Percentiles rank a stretch among this genome's conserved stretches.
Evolutionary conservation across 2,329 filamentous ascomycete genomes (phyloP).

Genomic region (Fusarium lyarnte): DNA sequence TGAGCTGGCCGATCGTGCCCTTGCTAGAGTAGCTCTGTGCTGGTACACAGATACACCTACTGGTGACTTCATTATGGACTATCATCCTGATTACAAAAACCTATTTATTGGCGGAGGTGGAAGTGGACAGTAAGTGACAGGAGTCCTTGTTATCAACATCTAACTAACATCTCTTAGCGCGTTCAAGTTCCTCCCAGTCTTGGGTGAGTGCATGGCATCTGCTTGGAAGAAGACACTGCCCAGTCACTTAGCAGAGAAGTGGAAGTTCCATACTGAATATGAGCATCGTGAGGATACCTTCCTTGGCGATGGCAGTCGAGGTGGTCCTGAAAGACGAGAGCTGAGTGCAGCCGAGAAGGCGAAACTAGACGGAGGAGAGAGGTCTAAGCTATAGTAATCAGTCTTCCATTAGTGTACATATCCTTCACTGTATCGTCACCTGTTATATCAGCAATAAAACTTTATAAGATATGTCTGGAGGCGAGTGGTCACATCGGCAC

Average conservation of each 20-base stretch:
- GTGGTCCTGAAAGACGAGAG: slow-evolving; percentile 23
- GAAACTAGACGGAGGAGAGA: not conserved
- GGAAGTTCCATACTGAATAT: slow-evolving; percentile 27
- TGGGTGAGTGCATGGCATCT: slow-evolving; percentile 16
- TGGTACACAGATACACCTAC: slow-evolving; percentile 38
- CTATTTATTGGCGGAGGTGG: slow-evolving; percentile 29
- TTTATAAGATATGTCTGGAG: not conserved
- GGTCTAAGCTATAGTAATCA: not conserved
- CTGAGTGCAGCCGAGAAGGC: slow-evolving; percentile 1
- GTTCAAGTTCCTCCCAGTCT: slow-evolving; percentile 33
- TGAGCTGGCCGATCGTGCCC: slow-evolving; percentile 21
- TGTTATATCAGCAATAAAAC: not conserved
- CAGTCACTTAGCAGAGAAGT: slow-evolving; percentile 16
- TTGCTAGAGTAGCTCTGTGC: slow-evolving; percentile 20
- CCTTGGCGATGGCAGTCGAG: slow-evolving; percentile 31
- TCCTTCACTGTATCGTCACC: rapidly evolving
- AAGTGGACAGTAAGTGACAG: slow-evolving; percentile 31
- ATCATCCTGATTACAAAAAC: slow-evolving; percentile 34
- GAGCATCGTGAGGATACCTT: slow-evolving; percentile 19
- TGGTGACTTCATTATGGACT: slow-evolving; percentile 38
- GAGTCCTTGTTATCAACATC: rapidly evolving
- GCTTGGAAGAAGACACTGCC: slow-evolving; percentile 17
- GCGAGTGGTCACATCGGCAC: rapidly evolving
- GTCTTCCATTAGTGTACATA: too few species aligned
- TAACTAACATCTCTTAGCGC: slow-evolving; percentile 6